A percentile compares a stretch with the other conserved stretches of the same genome.
These are phyloP conservation scores for Haberlea rhodopensis DNA, from an alignment of 257 asterid species.

Conservation along the genomic window DNA sequence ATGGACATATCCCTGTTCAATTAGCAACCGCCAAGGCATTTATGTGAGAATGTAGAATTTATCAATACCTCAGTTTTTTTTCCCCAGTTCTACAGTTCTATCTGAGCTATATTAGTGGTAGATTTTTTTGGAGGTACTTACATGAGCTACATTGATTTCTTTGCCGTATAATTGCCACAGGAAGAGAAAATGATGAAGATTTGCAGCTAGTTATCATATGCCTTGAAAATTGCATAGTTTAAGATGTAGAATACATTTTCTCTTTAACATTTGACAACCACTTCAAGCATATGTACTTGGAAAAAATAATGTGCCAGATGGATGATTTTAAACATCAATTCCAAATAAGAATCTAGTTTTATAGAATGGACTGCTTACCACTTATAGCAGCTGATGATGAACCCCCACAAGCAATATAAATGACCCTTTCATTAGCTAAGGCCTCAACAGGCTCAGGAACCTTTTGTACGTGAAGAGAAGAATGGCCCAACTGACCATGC, in stretches of 20 bases:
- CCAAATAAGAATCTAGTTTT: not conserved
- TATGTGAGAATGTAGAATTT: too few relatives aligned
- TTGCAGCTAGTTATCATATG: not conserved
- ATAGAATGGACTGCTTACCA: conserved; percentile 42
- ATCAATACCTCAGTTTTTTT: not conserved
- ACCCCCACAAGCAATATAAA: conserved; percentile 86
- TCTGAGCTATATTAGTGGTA: not conserved
- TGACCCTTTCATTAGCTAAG: conserved; percentile 64
- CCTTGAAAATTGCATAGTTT: not conserved
- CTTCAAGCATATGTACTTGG: not conserved
- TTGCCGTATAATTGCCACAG: not conserved
- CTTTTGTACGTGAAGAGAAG: conserved; percentile 65
- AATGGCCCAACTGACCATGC: conserved; percentile 88
- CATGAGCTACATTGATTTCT: too few relatives aligned
- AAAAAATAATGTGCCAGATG: not conserved
- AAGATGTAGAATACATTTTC: not conserved
- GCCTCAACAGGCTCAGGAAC: conserved; percentile 71
- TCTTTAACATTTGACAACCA: not conserved
- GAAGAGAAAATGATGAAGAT: not conserved
- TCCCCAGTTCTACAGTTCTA: not conserved
- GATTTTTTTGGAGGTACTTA: not conserved
- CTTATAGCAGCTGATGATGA: conserved; percentile 94
- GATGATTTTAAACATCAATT: too few relatives aligned
- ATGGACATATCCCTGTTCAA: not conserved
- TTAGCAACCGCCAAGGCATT: not conserved